phyloP scores from a whole-genome alignment of 129 eudicot species.

The Flaveria trinervia region DNA sequence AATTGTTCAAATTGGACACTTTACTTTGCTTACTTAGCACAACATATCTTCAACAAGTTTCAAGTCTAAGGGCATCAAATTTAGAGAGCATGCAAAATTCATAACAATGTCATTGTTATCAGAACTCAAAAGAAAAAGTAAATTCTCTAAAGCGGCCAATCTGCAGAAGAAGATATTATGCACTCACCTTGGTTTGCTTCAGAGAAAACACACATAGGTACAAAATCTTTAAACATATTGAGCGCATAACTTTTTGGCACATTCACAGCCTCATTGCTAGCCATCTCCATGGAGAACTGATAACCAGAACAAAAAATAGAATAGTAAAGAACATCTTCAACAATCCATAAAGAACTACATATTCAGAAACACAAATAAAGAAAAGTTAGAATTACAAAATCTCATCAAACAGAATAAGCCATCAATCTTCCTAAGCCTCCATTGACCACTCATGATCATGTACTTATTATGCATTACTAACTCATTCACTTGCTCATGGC shows the following conservation, averaged over 20 bases:
- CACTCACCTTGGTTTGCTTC: constrained; percentile 62
- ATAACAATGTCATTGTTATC: neutral
- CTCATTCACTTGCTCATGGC: neutral
- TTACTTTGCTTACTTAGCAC: neutral
- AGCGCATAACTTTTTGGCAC: constrained; percentile 62
- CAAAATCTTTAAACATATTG: constrained; percentile 54
- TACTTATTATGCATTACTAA: neutral
- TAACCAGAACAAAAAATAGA: neutral
- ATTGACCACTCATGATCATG: neutral
- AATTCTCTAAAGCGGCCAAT: neutral
- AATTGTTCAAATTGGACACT: too few species aligned
- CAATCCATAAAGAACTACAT: neutral
- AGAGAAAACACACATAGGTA: constrained; percentile 64
- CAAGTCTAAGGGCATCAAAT: neutral
- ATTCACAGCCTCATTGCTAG: constrained; percentile 41
- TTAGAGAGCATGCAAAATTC: neutral
- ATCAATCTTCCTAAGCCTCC: constrained; percentile 8
- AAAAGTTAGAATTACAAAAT: too few species aligned
- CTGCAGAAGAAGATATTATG: neutral
- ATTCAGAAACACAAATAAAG: neutral
- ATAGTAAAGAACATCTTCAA: neutral
- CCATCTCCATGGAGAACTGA: constrained; percentile 83
- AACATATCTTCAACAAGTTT: neutral
- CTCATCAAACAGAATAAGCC: neutral
- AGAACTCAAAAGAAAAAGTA: neutral